Percentiles rank a stretch among this genome's conserved stretches.
These are phyloP conservation scores for Nothophaeocryptopus gaeumannii DNA, from an alignment of 2,329 filamentous ascomycete species.

Conservation along the genomic window DNA sequence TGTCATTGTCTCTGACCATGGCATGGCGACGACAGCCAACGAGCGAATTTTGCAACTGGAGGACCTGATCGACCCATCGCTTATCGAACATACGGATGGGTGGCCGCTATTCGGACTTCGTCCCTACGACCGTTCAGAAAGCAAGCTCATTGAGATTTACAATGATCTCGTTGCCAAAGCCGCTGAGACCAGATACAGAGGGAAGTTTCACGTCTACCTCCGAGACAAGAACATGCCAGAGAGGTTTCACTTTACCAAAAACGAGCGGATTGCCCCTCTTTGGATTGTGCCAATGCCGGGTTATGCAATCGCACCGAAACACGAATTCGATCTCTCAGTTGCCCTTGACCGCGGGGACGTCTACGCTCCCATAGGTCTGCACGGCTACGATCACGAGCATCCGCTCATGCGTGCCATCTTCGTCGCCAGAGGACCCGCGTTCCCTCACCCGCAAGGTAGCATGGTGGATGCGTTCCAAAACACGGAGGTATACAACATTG, in stretches of 20 bases:
- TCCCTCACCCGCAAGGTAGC: conserved; percentile 80
- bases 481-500: conserved; percentile 88
- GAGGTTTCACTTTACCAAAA: conserved; percentile 85
- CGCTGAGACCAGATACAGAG: conserved; percentile 58
- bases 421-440: conserved; percentile 84
- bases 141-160: conserved; percentile 62
- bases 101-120: conserved; percentile 92
- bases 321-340: conserved; percentile 72
- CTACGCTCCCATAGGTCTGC: conserved; percentile 80
- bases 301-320: conserved; percentile 82
- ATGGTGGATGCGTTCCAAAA: conserved; percentile 82
- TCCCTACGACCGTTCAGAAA: conserved; percentile 65
- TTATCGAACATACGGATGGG: conserved; percentile 82
- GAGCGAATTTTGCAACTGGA: conserved; percentile 83
- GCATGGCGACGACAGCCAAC: conserved; percentile 90
- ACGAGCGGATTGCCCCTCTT: conserved; percentile 84
- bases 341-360: conserved; percentile 61
- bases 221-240: conserved; percentile 84
- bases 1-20: conserved; percentile 94
- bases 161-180: conserved; percentile 52
- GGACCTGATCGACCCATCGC: conserved; percentile 72
- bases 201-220: conserved; percentile 82
- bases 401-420: conserved; percentile 97
- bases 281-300: conserved; percentile 93
- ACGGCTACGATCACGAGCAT: conserved; percentile 93